Conservation (phyloP, 2,329 filamentous ascomycete genomes). For the Trichoderma sp. region DNA sequence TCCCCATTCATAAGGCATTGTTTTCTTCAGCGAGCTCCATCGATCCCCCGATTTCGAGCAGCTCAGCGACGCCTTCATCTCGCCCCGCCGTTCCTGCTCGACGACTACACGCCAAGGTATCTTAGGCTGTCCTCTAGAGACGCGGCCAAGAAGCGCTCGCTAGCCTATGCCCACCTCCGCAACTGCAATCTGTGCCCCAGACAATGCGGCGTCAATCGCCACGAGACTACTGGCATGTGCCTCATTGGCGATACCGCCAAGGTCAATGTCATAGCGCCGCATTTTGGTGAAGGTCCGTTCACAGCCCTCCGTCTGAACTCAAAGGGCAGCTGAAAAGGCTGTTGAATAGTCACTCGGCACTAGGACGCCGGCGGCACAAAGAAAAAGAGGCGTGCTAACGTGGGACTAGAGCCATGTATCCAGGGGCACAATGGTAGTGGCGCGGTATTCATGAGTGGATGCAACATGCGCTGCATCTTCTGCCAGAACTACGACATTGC, state of each 20-base stretch:
- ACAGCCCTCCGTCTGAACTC: conserved; percentile 3
- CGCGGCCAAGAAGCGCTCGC: conserved; percentile 68
- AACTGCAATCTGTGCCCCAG: conserved; percentile 82
- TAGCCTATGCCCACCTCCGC: conserved; percentile 70
- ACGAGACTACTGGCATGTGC: conserved; percentile 73
- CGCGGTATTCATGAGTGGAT: conserved; percentile 76
- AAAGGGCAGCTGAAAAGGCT: neutral
- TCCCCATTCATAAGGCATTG: conserved; percentile 17
- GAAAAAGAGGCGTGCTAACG: neutral
- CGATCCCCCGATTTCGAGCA: neutral
- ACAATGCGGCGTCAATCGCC: conserved; percentile 76
- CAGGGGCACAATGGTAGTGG: conserved; percentile 80
- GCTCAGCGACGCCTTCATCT: conserved; percentile 45
- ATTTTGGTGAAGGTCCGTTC: conserved; percentile 70
- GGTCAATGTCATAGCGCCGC: conserved; percentile 81
- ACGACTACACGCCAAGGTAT: conserved; percentile 72
- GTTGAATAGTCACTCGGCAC: neutral
- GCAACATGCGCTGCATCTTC: conserved; percentile 71
- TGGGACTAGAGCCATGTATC: conserved; percentile 67
- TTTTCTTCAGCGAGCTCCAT: conserved; percentile 10
- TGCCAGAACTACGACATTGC: conserved; percentile 85
- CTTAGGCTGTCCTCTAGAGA: conserved; percentile 65
- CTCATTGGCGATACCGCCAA: conserved; percentile 74
- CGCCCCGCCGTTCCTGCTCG: conserved; percentile 66
- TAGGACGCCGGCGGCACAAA: neutral